Base-by-base conservation (phyloP, 192 early-diverging fungal genomes). In the Obelidium mucronatum region DNA sequence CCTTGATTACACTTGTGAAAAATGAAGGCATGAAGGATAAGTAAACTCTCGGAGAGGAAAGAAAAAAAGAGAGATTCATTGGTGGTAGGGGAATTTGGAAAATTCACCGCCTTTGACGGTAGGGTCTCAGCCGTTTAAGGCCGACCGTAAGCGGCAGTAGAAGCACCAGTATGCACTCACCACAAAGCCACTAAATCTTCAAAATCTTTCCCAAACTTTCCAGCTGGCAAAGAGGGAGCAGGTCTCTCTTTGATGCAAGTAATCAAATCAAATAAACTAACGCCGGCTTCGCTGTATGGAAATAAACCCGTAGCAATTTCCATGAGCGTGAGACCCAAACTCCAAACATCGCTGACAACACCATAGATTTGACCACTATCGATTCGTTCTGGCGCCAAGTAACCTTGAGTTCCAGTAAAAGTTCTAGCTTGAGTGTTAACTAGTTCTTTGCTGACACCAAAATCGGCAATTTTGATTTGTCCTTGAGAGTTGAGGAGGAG, bases 331-430 rank as follows among this genome's bases (percentile, higher is more conserved):
- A 99, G 81, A 0, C 84, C 84, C 53, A 98, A 79, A 17, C 93
- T 95, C 98, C 98, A 99, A 24, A 98, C 91, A 78, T 98, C 96
- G 31, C 94, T 93, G 65, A 94, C 92, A n/a, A 97, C 93, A 1
- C 92, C 90, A 75, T 99, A 87, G 31, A 33, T 53, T 36, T 73
- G 77, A 6, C 87, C 92, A 72, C 94, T 94, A 81, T 95, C 91
- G 74, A 99, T 98, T 31, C 98, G 91, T 77, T 99, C 98, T 55
- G 98, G 98, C 35, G 42, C 58, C 36, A 65, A 33, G 40, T 61
- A 58, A 17, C 64, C 68, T 30, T 42, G 92, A n/a, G 98, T 99
- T 15, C 98, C 98, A 0, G 94, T 93, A 88, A 99, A 99, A 1
- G 96, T 98, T 68, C 93, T 88, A 4, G 95, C 98, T 22, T 80